Conservation (phyloP, 1,284 basidiomycete genomes). For the Sporisorium graminicola region DNA sequence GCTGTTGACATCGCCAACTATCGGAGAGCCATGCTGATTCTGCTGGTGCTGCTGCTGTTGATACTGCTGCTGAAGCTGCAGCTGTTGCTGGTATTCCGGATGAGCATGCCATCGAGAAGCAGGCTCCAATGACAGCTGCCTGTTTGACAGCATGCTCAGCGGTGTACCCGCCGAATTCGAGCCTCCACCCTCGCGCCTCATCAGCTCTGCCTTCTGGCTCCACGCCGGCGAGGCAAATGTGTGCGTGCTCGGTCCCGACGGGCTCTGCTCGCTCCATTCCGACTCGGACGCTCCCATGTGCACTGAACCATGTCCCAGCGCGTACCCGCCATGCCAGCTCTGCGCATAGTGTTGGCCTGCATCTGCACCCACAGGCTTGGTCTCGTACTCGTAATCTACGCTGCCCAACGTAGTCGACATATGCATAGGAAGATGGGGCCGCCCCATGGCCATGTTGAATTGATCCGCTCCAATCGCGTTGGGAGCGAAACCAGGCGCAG, state of each 20-base stretch:
- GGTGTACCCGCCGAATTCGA: constrained; percentile 19
- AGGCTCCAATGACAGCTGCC: constrained; percentile 27
- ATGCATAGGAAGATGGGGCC: constrained; percentile 3
- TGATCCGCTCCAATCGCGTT: constrained; percentile 12
- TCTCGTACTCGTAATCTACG: constrained; percentile 16
- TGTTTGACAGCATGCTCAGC: constrained; percentile 8
- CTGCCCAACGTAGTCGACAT: constrained; percentile 2
- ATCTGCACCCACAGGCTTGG: constrained; percentile 18
- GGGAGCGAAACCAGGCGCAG: neutral
- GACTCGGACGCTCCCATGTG: constrained; percentile 25
- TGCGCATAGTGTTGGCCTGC: constrained; percentile 16
- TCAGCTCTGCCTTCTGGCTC: constrained; percentile 40
- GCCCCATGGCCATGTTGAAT: constrained; percentile 3
- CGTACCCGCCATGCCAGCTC: constrained; percentile 25
- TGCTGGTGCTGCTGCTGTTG: constrained; percentile 8
- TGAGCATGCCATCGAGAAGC: constrained; percentile 22
- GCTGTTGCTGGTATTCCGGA: constrained; percentile 5
- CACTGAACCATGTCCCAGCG: constrained; percentile 2
- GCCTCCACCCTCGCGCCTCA: constrained; percentile 22
- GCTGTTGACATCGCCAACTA: constrained; percentile 2
- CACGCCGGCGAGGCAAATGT: constrained; percentile 35
- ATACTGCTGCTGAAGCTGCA: neutral
- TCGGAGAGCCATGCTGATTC: constrained; percentile 17
- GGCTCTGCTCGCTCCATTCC: constrained; percentile 45
- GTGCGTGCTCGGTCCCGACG: constrained; percentile 28